A percentile compares a stretch with the other conserved stretches of the same genome.
Conservation (phyloP, 441 rosid genomes). For the Monsonia emarginata region DNA sequence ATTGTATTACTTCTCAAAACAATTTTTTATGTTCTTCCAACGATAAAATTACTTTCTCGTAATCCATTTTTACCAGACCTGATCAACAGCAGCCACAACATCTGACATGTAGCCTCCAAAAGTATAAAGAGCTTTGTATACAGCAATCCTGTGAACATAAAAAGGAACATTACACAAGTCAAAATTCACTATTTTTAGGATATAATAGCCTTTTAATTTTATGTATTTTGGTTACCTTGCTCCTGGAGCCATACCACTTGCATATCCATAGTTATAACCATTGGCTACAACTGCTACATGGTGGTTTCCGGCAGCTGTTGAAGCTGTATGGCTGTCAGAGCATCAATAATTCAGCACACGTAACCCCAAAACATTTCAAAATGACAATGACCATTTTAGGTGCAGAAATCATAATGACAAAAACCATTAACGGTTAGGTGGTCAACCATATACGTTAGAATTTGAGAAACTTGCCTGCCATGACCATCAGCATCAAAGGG, state of each 20-base stretch:
- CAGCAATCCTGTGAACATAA: constrained; percentile 22
- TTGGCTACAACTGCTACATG: constrained; percentile 18
- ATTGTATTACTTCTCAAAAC: too few species aligned
- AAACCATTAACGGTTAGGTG: too few species aligned
- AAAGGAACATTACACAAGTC: background rate
- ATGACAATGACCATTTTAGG: background rate
- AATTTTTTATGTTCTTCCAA: background rate
- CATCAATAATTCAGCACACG: too few species aligned
- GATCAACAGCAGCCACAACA: constrained; percentile 30
- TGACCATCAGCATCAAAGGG: constrained; percentile 53
- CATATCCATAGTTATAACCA: constrained; percentile 27
- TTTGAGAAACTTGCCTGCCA: constrained; percentile 37
- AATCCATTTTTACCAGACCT: constrained; percentile 18
- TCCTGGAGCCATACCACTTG: constrained; percentile 31
- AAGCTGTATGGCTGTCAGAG: constrained; percentile 24
- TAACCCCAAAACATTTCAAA: background rate
- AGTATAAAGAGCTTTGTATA: constrained; percentile 26
- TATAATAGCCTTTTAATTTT: background rate
- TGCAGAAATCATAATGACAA: background rate
- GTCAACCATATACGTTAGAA: background rate
- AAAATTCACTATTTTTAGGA: background rate
- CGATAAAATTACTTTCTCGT: background rate
- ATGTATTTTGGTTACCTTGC: constrained; percentile 21
- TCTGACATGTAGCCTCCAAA: constrained; percentile 29
- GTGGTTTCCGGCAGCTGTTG: constrained; percentile 26